Evolutionary conservation across 2,329 filamentous ascomycete genomes (phyloP).

Genomic region (Setomelanomma holmii): DNA sequence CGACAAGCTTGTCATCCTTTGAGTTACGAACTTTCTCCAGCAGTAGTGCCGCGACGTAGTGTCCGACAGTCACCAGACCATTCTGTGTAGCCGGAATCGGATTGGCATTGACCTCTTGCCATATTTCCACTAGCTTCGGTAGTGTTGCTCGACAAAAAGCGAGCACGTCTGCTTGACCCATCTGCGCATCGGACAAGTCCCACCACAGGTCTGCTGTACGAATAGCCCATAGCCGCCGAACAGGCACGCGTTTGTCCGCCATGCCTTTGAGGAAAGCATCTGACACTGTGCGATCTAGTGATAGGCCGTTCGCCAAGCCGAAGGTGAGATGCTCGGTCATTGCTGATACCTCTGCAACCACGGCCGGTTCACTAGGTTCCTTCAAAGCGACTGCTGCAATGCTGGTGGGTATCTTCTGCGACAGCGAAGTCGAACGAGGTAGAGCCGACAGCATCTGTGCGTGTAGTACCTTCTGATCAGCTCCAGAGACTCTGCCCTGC

Average conservation of each 20-base stretch:
- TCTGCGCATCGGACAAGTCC: conserved; percentile 56
- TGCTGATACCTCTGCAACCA: conserved; percentile 76
- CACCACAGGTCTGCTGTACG: conserved; percentile 75
- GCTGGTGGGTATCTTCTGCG: conserved; percentile 70
- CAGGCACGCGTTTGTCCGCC: conserved; percentile 80
- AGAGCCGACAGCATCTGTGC: conserved; percentile 75
- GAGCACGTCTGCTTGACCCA: conserved; percentile 57
- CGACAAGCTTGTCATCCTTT: conserved; percentile 62
- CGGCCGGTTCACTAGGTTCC: conserved; percentile 85
- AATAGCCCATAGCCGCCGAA: conserved; percentile 81
- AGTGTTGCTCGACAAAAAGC: conserved; percentile 59
- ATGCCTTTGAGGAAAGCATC: conserved; percentile 83
- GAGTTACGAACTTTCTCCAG: conserved; percentile 61
- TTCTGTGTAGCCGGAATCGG: conserved; percentile 80
- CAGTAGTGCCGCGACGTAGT: conserved; percentile 72
- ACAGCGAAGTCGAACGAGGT: conserved; percentile 63
- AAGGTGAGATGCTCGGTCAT: conserved; percentile 71
- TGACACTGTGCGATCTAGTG: conserved; percentile 70
- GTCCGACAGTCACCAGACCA: conserved; percentile 80
- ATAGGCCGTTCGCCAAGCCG: conserved; percentile 66
- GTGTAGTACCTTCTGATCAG: conserved; percentile 84
- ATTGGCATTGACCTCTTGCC: conserved; percentile 80
- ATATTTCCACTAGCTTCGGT: conserved; percentile 70
- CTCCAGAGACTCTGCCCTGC: conserved; percentile 79
- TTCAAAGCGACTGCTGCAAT: conserved; percentile 76